Base-by-base conservation (phyloP, 495 filamentous ascomycete species). In the Lichenothelia convexa region DNA sequence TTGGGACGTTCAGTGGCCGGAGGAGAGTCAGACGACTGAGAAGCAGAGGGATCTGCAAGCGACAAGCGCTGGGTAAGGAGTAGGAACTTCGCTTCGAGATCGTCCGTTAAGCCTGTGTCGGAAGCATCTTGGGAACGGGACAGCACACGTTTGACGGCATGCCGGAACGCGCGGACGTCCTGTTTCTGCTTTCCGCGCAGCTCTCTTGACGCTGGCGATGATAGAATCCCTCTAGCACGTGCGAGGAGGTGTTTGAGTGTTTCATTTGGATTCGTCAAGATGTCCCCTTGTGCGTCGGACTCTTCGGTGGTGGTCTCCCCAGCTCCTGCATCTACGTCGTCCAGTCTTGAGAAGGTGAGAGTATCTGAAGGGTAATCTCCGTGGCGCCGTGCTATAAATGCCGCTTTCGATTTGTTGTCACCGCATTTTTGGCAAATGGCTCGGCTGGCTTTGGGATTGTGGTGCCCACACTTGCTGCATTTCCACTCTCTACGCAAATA, bases 141-240 rank as follows among this genome's bases (percentile, higher is more conserved):
- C 39, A 78, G 55, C 13, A 71, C 65, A 19, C 58, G 60, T 29
- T 57, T 55, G 21, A 78, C 57, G n/a, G 57, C 56, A 43, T 56
- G 62, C 33, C 65, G 59, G 57, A 77, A 73, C 1, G 59, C 65
- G 30, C 73, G 67, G 15, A 75, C 56, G 30, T 71, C 62, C 53
- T 73, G 67, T 54, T 77, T 76, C 41, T 62, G 61, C 49, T 72
- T 73, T 31, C 64, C 70, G n/a, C 63, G 55, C 9, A 73, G 54
- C 3, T 60, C 51, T 46, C 63, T 68, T 37, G 58, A 50, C 33
- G 46, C 52, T 29, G 9, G 9, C 24, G 24, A 29, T 8, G 60
- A 51, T 51, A 75, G 63, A 42, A 73, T 58, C 18, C 36, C 44
- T 48, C 72, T 69, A 30, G 69, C 69, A 42, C 71, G 61, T 15